A percentile compares a stretch with the other conserved stretches of the same genome.
Conservation (phyloP, 2,329 filamentous ascomycete species). For the Fonsecaea erecta region DNA sequence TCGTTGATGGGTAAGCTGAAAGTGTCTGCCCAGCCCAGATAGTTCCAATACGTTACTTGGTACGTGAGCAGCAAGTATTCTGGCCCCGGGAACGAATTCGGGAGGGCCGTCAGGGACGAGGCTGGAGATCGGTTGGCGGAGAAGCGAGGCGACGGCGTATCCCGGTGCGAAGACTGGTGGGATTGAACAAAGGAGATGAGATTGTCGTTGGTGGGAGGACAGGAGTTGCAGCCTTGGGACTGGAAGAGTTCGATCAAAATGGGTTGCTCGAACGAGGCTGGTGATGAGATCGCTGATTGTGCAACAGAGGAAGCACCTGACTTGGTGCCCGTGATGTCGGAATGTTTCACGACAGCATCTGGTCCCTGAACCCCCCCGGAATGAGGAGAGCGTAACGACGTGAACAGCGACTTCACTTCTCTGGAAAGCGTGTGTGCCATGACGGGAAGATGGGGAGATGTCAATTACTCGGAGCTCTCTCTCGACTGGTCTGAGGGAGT, state of each 20-base stretch:
- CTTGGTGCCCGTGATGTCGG: conserved; percentile 4
- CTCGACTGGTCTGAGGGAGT: no score
- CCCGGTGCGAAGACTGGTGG: not conserved
- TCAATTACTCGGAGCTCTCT: not conserved
- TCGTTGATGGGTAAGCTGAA: conserved; percentile 23
- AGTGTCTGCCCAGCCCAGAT: conserved; percentile 26
- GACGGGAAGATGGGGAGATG: not conserved
- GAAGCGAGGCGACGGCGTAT: not conserved
- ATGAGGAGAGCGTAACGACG: not conserved
- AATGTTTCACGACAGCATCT: not conserved
- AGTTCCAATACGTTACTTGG: conserved; percentile 30
- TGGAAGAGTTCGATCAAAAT: conserved; percentile 26
- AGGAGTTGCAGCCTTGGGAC: conserved; percentile 25
- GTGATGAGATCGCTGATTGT: not conserved
- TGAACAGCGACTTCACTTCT: conserved; percentile 11
- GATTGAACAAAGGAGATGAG: conserved; percentile 13
- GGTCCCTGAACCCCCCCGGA: not conserved
- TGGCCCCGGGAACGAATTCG: not conserved
- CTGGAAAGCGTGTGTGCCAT: conserved; percentile 6
- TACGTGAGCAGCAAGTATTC: conserved; percentile 26
- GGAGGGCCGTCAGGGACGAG: not conserved
- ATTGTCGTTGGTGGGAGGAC: conserved; percentile 22
- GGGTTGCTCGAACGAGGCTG: not conserved
- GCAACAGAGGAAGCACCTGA: not conserved
- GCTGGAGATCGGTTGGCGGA: not conserved